Percentiles rank a stretch among this genome's conserved stretches.
phyloP scores from a whole-genome alignment of 2,329 filamentous ascomycete genomes.

The Lizonia empirigonia region DNA sequence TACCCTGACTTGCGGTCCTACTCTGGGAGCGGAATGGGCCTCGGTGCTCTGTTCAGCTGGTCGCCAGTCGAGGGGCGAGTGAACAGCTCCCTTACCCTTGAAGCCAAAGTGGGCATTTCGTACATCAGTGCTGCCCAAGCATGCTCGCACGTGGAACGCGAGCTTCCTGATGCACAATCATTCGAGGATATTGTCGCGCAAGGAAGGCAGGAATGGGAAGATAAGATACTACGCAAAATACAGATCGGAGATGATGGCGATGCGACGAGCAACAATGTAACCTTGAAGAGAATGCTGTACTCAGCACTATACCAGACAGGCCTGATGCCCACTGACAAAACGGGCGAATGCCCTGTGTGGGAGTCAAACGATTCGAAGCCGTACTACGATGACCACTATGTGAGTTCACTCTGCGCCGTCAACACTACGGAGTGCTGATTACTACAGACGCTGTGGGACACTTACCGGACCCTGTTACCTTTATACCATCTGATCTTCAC shows the following conservation, averaged over 20 bases:
- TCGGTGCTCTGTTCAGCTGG: too few relatives aligned
- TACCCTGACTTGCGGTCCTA: conserved; percentile 7
- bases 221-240: too few relatives aligned
- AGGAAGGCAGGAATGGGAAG: too few relatives aligned
- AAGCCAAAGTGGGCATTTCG: too few relatives aligned
- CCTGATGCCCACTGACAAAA: conserved; percentile 47
- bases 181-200: too few relatives aligned
- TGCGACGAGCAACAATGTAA: too few relatives aligned
- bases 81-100: too few relatives aligned
- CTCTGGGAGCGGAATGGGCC: conserved; percentile 46
- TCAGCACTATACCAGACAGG: conserved; percentile 40
- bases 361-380: conserved; percentile 33
- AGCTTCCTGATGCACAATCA: too few relatives aligned
- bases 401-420: neutral
- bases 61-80: too few relatives aligned
- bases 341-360: conserved; percentile 36
- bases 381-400: conserved; percentile 45
- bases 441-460: conserved; percentile 19
- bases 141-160: too few relatives aligned
- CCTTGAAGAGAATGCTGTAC: conserved; percentile 50
- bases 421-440: neutral
- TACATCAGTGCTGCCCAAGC: too few relatives aligned
- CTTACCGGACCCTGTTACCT: conserved; percentile 18
- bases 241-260: too few relatives aligned
- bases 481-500: conserved; percentile 26